Evolutionary conservation across 768 basidiomycete species (phyloP), one percentile per base, ranked within the genome.

Genomic region (Pisolithus marmoratus): DNA sequence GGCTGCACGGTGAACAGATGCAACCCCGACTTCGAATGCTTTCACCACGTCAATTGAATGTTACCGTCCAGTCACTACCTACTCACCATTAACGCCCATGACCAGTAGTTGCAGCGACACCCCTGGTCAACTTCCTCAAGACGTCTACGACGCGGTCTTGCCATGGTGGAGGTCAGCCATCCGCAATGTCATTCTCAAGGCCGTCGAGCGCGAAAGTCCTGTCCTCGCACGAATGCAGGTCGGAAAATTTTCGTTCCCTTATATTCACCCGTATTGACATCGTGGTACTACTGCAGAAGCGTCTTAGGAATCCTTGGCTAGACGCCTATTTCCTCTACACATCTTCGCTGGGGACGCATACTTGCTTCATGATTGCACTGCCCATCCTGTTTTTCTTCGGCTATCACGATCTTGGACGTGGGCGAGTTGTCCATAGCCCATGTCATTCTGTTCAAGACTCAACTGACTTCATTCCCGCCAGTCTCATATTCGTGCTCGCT

Each of bases 351-450:
- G 92, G 82, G 0, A 91, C 90, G 1, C 92, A 93, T 60, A 92
- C 88, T 0, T 97, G 94, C 71, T 97, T 98, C 77, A 91, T 95
- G 87, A 80, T 83, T 29, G 78, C 88, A 54, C 72, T 99, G 6
- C 95, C 95, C 0, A 73, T 83, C 0, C 76, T 91, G 55, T 95
- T 87, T 62, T 97, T 94, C 75, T 96, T 95, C 62, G 94, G 94
- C 0, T 78, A 83, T 57, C 72, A 71, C 2, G 78, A 84, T 38
- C 71, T 84, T 38, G 92, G 87, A 12, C 68, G 82, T 60, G 91
- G 84, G 91, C 92, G 63, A 57, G 84, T 74, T 2, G 6, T n/a
- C 4, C 24, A n/a, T 34, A 12, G 19, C 12, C 9, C 34, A 14
- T 37, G 11, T 23, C 15, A 34, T 27, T 46, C 26, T 8, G 22